Evolutionary conservation across 352 stramenopile species (phyloP), one percentile per base, ranked within the genome.

Genomic region (Pythium angustatum): DNA sequence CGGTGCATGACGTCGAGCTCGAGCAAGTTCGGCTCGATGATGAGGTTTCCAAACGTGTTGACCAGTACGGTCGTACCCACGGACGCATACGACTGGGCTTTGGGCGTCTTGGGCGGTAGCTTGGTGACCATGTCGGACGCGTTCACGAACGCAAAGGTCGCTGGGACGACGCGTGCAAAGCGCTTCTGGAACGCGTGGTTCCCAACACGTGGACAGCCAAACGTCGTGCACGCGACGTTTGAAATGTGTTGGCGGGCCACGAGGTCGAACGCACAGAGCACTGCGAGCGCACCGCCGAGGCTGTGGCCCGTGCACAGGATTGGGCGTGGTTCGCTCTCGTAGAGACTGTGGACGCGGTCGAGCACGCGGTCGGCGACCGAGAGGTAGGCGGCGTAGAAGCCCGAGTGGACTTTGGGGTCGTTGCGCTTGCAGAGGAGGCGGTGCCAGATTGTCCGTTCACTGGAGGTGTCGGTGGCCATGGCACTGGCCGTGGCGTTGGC

Each of bases 81-180:
- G 9, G 53, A 64, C 8, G 68, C 62, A 40, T 79, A 82, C 52
- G 74, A 79, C 36, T 72, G 60, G 26, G 74, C 71, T 21, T 77
- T 77, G 5, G 71, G 65, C 5, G 71, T 77, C 55, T 77, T 71
- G n/a, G 71, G 74, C 0, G 71, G 71, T 31, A 81, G 59, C 56
- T 81, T 81, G 31, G 74, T 79, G 30, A 79, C 65, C 27, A 79
- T 47, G 26, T 85, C 72, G 1, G 66, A 64, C 15, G 72, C 66
- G 30, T 85, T 81, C 31, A 83, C 64, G 38, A 85, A 75, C 21
- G 69, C 69, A 61, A 77, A 82, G 21, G 72, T 75, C 6, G 72
- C 70, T 14, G 77, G 72, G 12, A 82, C 69, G 1, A 57, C 47
- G 8, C 33, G 60, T 12, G 62, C 68, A 62, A 74, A 79, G n/a